These are phyloP conservation scores for Senna tora DNA, from an alignment of 306 rosid species.

Conservation along the genomic window DNA sequence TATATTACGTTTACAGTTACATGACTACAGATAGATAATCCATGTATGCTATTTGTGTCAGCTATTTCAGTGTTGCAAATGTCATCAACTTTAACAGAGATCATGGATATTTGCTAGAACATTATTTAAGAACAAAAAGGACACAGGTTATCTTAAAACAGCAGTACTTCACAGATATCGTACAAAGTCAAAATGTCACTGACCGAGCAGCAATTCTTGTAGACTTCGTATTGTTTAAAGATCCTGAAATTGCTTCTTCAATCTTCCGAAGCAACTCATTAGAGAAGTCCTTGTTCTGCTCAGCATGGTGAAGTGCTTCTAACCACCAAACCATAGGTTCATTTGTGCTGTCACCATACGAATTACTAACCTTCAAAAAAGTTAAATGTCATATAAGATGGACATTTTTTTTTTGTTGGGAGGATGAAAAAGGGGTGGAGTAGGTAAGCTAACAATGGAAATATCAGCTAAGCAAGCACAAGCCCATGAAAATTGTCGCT, in stretches of 20 bases:
- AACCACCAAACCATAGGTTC: slow-evolving; percentile 75
- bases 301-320: slow-evolving; percentile 84
- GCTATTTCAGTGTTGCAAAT: slow-evolving; percentile 18
- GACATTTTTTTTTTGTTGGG: neutral
- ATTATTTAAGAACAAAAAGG: slow-evolving; percentile 22
- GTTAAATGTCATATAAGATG: slow-evolving; percentile 24
- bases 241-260: slow-evolving; percentile 79
- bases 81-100: neutral
- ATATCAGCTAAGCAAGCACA: slow-evolving; percentile 23
- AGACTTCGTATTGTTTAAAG: slow-evolving; percentile 62
- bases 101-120: slow-evolving; percentile 23
- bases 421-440: neutral
- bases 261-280: slow-evolving; percentile 78
- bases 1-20: neutral
- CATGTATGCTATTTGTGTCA: slow-evolving; percentile 5
- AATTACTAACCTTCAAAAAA: slow-evolving; percentile 61
- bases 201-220: slow-evolving; percentile 68
- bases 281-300: slow-evolving; percentile 73
- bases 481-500: neutral
- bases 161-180: slow-evolving; percentile 21
- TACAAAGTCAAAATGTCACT: slow-evolving; percentile 42
- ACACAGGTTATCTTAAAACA: slow-evolving; percentile 20
- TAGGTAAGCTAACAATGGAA: neutral
- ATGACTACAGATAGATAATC: neutral
- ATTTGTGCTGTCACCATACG: slow-evolving; percentile 50